A percentile compares a stretch with the other conserved stretches of the same genome.
phyloP scores from a whole-genome alignment of 805 yeast species.

The Naumovozyma dairenensis region DNA sequence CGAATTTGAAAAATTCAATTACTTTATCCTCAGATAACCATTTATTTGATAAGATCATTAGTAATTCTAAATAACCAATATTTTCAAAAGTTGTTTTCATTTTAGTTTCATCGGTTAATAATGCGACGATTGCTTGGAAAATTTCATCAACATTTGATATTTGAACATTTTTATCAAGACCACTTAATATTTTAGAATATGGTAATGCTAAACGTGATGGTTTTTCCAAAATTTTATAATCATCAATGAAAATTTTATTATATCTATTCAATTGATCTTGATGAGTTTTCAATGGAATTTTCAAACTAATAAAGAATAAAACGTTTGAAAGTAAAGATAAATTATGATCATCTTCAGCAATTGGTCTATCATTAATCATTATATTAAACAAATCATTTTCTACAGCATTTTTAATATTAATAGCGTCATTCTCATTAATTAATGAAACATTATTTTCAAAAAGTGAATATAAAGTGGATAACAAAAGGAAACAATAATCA shows the following conservation, averaged over 20 bases:
- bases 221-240: conserved; percentile 8
- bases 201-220: conserved; percentile 30
- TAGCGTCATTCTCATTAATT: conserved; percentile 11
- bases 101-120: not conserved
- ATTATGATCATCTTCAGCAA: conserved; percentile 20
- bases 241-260: conserved; percentile 30
- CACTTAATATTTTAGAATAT: conserved; percentile 40
- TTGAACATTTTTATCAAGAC: conserved; percentile 35
- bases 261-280: conserved; percentile 36
- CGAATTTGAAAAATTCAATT: conserved; percentile 8
- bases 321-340: conserved; percentile 25
- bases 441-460: conserved; percentile 16
- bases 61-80: conserved; percentile 22
- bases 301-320: conserved; percentile 29
- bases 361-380: conserved; percentile 5
- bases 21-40: conserved; percentile 18
- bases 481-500: conserved; percentile 21
- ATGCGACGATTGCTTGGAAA: conserved; percentile 3
- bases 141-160: conserved; percentile 15
- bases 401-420: conserved; percentile 11
- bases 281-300: conserved; percentile 30
- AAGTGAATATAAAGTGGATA: conserved; percentile 21
- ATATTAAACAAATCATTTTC: conserved; percentile 14
- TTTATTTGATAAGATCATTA: conserved; percentile 22
- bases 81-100: conserved; percentile 12